These are phyloP conservation scores for Lachnellula subtilissima DNA, from an alignment of 2,329 filamentous ascomycete species.

Conservation along the genomic window DNA sequence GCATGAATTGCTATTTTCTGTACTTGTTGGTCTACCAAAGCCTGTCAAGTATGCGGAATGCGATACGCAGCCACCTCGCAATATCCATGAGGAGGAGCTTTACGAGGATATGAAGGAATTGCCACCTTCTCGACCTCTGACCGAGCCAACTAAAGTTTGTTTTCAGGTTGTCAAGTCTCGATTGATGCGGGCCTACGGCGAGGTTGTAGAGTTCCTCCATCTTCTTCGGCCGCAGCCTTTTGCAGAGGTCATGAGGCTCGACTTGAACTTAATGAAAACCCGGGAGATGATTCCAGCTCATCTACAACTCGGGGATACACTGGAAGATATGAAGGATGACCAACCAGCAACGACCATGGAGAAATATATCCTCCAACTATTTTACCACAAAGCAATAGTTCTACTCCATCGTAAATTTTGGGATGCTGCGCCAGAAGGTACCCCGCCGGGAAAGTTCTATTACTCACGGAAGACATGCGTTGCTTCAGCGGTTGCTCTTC, in stretches of 20 bases:
- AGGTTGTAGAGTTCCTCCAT: conserved; percentile 48
- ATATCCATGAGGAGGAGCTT: conserved; percentile 63
- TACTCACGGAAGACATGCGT: conserved; percentile 50
- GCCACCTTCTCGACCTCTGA: conserved; percentile 50
- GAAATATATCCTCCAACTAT: conserved; percentile 45
- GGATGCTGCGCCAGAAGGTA: conserved; percentile 36
- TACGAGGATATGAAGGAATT: conserved; percentile 49
- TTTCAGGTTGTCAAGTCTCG: conserved; percentile 49
- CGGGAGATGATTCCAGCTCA: conserved; percentile 44
- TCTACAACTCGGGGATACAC: conserved; percentile 41
- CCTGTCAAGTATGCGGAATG: conserved; percentile 60
- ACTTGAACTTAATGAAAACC: conserved; percentile 41
- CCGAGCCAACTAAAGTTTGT: conserved; percentile 54
- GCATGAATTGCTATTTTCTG: conserved; percentile 60
- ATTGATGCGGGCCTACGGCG: conserved; percentile 45
- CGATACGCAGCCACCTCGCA: conserved; percentile 57
- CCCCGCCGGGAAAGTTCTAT: conserved; percentile 37
- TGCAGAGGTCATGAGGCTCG: conserved; percentile 45
- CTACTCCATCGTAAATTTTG: conserved; percentile 54
- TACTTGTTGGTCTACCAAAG: conserved; percentile 62
- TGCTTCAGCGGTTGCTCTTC: conserved; percentile 42
- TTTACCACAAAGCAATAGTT: conserved; percentile 52
- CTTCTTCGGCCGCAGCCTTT: conserved; percentile 45
- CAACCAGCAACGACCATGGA: conserved; percentile 44
- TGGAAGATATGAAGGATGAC: conserved; percentile 46